A percentile compares a stretch with the other conserved stretches of the same genome.
Evolutionary conservation across 2,329 filamentous ascomycete genomes (phyloP).

Genomic region (Arthrobotrys musiformis): DNA sequence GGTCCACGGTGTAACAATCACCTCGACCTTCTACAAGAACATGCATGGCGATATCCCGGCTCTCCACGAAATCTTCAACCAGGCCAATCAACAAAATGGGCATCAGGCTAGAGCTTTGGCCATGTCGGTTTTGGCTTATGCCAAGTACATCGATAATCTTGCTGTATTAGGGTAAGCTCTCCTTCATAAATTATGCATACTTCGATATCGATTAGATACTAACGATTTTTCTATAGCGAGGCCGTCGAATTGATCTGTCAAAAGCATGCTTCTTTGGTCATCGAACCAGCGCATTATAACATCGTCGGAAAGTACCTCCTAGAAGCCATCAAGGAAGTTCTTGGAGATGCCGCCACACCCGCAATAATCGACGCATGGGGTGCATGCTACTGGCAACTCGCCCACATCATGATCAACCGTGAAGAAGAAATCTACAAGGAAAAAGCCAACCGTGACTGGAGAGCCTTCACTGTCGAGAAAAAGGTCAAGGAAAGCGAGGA

Average conservation of each 20-base stretch:
- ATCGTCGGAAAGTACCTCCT: conserved; percentile 77
- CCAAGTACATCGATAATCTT: conserved; percentile 69
- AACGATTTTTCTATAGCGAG: conserved; percentile 60
- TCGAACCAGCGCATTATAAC: conserved; percentile 75
- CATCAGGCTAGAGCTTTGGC: conserved; percentile 78
- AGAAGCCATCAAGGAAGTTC: conserved; percentile 73
- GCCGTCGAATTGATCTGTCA: conserved; percentile 76
- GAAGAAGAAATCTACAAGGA: conserved; percentile 71
- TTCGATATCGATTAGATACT: neutral
- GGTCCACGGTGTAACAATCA: conserved; percentile 75
- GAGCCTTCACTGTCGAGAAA: conserved; percentile 67
- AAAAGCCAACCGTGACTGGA: conserved; percentile 66
- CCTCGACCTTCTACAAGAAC: conserved; percentile 76
- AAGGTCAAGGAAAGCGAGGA: conserved; percentile 73
- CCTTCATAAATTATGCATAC: neutral
- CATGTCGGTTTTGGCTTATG: conserved; percentile 76
- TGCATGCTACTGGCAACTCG: conserved; percentile 76
- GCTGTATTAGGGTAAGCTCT: conserved; percentile 29
- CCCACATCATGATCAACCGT: conserved; percentile 74
- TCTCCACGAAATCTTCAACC: conserved; percentile 77
- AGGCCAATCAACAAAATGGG: conserved; percentile 74
- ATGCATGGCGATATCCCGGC: conserved; percentile 73
- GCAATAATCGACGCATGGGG: conserved; percentile 77
- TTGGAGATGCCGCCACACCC: conserved; percentile 74
- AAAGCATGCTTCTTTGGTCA: conserved; percentile 78